A percentile compares a stretch with the other conserved stretches of the same genome.
phyloP scores from a whole-genome alignment of 129 eudicot genomes.

The Centella asiatica region DNA sequence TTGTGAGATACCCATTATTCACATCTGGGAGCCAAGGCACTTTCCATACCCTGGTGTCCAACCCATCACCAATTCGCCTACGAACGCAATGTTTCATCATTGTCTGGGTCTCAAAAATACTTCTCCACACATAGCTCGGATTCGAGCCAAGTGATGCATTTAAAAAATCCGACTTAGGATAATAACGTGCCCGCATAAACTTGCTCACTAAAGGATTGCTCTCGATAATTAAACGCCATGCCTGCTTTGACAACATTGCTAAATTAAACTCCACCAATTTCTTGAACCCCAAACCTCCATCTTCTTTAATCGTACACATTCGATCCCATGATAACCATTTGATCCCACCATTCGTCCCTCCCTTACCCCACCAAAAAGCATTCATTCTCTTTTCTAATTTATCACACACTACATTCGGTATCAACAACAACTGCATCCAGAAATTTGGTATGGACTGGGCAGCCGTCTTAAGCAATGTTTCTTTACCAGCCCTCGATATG shows the following conservation, averaged over 20 bases:
- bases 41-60: not conserved
- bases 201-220: too few species aligned
- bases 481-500: too few species aligned
- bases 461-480: too few species aligned
- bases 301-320: not conserved
- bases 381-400: too few species aligned
- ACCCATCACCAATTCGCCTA: not conserved
- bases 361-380: too few species aligned
- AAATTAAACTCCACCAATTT: not conserved
- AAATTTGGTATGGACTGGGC: too few species aligned
- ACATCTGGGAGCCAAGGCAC: not conserved
- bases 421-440: too few species aligned
- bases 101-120: not conserved
- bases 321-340: not conserved
- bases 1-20: not conserved
- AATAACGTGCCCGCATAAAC: too few species aligned
- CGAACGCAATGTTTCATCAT: not conserved
- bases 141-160: not conserved
- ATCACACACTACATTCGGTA: too few species aligned
- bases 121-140: not conserved
- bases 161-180: too few species aligned
- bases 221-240: too few species aligned
- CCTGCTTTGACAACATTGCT: not conserved
- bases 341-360: too few species aligned
- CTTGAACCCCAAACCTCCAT: not conserved